Evolutionary conservation across 1,284 basidiomycete species (phyloP).

Genomic region (Leccinum subrobustum): DNA sequence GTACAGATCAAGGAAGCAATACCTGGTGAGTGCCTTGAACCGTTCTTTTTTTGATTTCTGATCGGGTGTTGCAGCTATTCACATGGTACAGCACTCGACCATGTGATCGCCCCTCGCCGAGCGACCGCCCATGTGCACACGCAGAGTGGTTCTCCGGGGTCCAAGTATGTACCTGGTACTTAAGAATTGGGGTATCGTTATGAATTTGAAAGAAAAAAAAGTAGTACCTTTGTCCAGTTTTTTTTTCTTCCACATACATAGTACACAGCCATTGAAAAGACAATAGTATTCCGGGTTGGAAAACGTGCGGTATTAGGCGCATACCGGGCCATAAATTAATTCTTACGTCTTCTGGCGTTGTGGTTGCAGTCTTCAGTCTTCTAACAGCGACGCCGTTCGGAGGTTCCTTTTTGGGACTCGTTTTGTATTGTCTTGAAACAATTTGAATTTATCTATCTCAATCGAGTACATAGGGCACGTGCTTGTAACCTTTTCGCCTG

Average conservation of each 20-base stretch:
- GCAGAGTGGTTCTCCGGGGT: not conserved
- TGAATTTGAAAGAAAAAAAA: not conserved
- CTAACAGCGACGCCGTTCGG: no score
- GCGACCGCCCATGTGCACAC: not conserved
- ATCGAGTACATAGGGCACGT: no score
- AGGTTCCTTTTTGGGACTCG: no score
- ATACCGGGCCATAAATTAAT: not conserved
- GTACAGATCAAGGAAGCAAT: slow-evolving; percentile 14
- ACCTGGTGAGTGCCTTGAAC: slow-evolving; percentile 11
- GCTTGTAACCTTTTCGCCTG: not conserved
- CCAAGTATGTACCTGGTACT: not conserved
- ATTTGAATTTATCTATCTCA: no score
- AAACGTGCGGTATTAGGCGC: not conserved
- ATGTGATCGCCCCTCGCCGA: not conserved
- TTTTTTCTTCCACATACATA: not conserved
- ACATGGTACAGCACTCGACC: slow-evolving; percentile 17
- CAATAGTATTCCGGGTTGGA: not conserved
- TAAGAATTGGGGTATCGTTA: not conserved
- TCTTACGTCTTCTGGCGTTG: not conserved
- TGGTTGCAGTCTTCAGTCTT: no score
- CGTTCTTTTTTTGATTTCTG: slow-evolving; percentile 2
- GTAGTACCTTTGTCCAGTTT: not conserved
- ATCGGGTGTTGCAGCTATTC: slow-evolving; percentile 10
- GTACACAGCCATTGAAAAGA: not conserved
- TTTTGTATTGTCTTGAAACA: no score